Evolutionary conservation across 805 yeast species (phyloP).

Genomic region (Saturnispora bothae): DNA sequence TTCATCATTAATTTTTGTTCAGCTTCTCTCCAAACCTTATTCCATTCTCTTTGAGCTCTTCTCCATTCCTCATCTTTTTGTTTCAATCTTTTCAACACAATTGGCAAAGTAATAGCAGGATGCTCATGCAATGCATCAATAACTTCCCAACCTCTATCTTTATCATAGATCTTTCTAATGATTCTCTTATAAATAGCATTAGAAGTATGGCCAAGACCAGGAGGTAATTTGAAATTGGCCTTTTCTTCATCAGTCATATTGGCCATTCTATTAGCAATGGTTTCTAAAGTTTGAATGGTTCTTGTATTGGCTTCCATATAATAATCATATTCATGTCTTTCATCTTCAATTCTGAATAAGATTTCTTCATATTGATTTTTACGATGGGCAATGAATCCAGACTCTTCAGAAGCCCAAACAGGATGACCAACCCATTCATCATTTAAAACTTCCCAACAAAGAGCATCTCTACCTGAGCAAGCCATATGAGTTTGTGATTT

Average conservation of each 20-base stretch:
- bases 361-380: constrained; percentile 97
- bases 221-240: constrained; percentile 67
- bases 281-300: constrained; percentile 90
- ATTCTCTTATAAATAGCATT: constrained; percentile 89
- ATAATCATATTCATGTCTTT: constrained; percentile 93
- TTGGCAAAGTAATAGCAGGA: constrained; percentile 92
- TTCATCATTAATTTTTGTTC: constrained; percentile 92
- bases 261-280: constrained; percentile 87
- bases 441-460: constrained; percentile 98
- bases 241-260: constrained; percentile 89
- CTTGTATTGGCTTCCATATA: constrained; percentile 91
- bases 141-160: constrained; percentile 91
- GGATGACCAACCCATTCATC: constrained; percentile 99
- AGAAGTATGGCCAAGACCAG: constrained; percentile 88
- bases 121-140: constrained; percentile 91
- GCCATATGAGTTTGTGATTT: constrained; percentile 94
- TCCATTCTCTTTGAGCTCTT: constrained; percentile 97
- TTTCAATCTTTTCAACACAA: constrained; percentile 82
- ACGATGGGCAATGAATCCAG: constrained; percentile 97
- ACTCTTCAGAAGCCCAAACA: constrained; percentile 99
- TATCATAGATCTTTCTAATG: constrained; percentile 83
- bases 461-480: constrained; percentile 95
- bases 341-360: constrained; percentile 90
- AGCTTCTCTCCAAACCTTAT: constrained; percentile 96
- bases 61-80: constrained; percentile 99